Evolutionary conservation across 2,329 filamentous ascomycete genomes (phyloP).

Genomic region (Lachnellula arida): DNA sequence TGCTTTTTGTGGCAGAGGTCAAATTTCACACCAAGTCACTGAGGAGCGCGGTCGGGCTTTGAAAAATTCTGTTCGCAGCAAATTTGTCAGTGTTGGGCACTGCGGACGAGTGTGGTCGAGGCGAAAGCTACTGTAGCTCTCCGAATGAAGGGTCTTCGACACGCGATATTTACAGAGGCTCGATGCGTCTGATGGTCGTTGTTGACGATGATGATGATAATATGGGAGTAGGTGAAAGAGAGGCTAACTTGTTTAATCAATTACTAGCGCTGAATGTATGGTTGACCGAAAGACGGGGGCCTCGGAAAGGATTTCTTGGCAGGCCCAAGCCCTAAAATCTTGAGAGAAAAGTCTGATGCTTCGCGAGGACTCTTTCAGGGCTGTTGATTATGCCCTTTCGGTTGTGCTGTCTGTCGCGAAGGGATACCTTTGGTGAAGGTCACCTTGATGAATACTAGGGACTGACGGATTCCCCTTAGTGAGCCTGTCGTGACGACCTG

Average conservation of each 20-base stretch:
- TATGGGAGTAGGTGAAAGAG: slow-evolving; percentile 8
- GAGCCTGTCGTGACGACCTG: background rate
- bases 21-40: slow-evolving; percentile 2
- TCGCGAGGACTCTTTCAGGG: background rate
- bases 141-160: slow-evolving; percentile 7
- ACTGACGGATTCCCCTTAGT: background rate
- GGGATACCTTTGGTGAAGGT: background rate
- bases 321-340: slow-evolving; percentile 8
- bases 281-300: slow-evolving; percentile 7
- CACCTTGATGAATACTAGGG: no score
- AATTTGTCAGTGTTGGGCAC: slow-evolving; percentile 3
- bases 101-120: slow-evolving; percentile 3
- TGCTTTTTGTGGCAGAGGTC: slow-evolving; percentile 16
- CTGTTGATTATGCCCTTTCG: background rate
- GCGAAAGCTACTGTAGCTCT: slow-evolving; percentile 3
- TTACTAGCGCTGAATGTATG: slow-evolving; percentile 17
- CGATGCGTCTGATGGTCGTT: background rate
- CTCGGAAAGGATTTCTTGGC: slow-evolving; percentile 14
- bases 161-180: background rate
- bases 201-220: slow-evolving; percentile 7
- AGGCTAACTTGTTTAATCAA: slow-evolving; percentile 21
- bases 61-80: slow-evolving; percentile 4
- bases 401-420: background rate
- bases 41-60: background rate
- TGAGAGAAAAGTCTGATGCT: background rate